These are phyloP conservation scores for Fragaria nilgerrensis DNA, from an alignment of 306 rosid species.

Conservation along the genomic window DNA sequence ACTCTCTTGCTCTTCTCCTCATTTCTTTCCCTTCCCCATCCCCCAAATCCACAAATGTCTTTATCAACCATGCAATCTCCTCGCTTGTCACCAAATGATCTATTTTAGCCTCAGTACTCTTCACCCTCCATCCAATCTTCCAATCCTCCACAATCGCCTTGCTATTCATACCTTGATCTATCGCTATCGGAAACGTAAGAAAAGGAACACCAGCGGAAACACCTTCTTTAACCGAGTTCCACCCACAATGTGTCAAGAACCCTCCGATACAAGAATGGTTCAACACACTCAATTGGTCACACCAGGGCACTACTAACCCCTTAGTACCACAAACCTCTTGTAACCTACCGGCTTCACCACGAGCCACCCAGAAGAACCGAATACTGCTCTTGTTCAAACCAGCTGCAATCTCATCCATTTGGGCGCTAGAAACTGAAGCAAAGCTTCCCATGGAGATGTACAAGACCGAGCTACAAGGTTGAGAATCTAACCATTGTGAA, in stretches of 20 bases:
- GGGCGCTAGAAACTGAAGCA: conserved; percentile 29
- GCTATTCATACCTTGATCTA: conserved; percentile 38
- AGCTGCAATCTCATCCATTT: conserved; percentile 29
- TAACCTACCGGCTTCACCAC: conserved; percentile 23
- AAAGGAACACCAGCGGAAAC: conserved; percentile 37
- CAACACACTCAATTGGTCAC: conserved; percentile 50
- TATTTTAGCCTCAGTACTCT: conserved; percentile 12
- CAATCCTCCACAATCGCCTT: conserved; percentile 42
- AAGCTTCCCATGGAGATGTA: conserved; percentile 43
- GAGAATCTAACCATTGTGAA: conserved; percentile 38
- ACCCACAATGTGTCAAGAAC: conserved; percentile 41
- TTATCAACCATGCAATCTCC: conserved; percentile 26
- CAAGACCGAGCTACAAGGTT: conserved; percentile 34
- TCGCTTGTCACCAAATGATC: conserved; percentile 23
- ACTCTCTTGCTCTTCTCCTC: conserved; percentile 25
- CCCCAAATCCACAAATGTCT: conserved; percentile 31
- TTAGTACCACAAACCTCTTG: conserved; percentile 15
- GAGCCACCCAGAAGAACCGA: conserved; percentile 38
- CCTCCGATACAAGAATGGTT: conserved; percentile 40
- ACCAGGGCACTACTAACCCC: conserved; percentile 41
- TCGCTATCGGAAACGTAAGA: conserved; percentile 31
- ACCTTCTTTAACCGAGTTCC: conserved; percentile 45
- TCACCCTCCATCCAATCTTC: conserved; percentile 37
- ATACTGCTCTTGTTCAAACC: conserved; percentile 35
- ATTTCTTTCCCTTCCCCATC: conserved; percentile 28